phyloP scores from a whole-genome alignment of 768 basidiomycete genomes.

The Agrocybe praecox region DNA sequence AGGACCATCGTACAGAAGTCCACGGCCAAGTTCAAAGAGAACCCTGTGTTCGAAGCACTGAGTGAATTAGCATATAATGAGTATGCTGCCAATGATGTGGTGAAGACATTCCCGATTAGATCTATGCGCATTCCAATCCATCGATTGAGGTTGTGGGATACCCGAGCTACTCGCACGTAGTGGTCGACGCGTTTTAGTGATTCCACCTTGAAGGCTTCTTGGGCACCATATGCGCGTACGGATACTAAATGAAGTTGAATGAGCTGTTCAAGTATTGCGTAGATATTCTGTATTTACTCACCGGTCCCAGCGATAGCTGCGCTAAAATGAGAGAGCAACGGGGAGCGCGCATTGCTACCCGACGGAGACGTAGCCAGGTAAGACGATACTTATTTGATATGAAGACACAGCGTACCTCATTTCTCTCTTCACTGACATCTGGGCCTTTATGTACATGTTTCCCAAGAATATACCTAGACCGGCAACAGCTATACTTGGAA shows the following conservation, averaged over 20 bases:
- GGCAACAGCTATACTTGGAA: conserved; percentile 43
- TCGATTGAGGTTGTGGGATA: conserved; percentile 53
- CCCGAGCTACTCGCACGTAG: conserved; percentile 45
- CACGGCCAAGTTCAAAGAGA: conserved; percentile 61
- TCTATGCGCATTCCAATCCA: conserved; percentile 57
- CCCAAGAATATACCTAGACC: conserved; percentile 44
- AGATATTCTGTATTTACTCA: conserved; percentile 20
- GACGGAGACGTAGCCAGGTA: not conserved
- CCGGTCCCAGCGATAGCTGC: conserved; percentile 54
- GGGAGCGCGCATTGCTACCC: conserved; percentile 26
- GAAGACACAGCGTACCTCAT: conserved; percentile 26
- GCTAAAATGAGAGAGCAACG: conserved; percentile 46
- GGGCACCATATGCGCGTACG: conserved; percentile 67
- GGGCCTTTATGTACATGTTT: conserved; percentile 42
- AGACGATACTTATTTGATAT: conserved; percentile 6
- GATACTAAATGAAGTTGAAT: conserved; percentile 33
- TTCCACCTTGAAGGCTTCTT: conserved; percentile 47
- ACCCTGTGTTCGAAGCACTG: conserved; percentile 45
- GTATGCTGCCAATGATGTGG: conserved; percentile 54
- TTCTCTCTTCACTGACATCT: conserved; percentile 46
- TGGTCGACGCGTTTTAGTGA: conserved; percentile 55
- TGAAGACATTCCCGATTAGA: conserved; percentile 56
- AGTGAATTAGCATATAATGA: conserved; percentile 39
- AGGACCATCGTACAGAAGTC: conserved; percentile 61
- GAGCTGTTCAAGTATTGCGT: not conserved